phyloP scores from a whole-genome alignment of 2,329 filamentous ascomycete genomes.

The Colletotrichum theobromicola region DNA sequence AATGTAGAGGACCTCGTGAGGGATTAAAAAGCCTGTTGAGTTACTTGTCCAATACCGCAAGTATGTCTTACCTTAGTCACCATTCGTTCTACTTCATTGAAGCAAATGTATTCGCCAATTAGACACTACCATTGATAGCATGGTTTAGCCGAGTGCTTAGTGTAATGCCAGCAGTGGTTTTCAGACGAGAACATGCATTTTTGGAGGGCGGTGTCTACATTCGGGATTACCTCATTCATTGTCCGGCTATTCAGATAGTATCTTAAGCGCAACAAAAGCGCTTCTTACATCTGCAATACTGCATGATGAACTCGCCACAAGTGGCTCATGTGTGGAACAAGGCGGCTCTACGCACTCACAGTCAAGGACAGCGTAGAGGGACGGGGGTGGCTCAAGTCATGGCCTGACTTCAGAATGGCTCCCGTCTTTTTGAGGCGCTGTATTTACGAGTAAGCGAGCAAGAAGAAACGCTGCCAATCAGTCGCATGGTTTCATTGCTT shows the following conservation, averaged over 20 bases:
- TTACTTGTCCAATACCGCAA: neutral
- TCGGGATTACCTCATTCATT: neutral
- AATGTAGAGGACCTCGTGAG: neutral
- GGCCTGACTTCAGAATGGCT: neutral
- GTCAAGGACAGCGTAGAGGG: neutral
- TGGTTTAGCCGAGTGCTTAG: neutral
- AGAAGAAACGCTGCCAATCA: neutral
- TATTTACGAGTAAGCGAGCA: neutral
- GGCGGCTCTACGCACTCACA: neutral
- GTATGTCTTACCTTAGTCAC: neutral
- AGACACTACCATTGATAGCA: neutral
- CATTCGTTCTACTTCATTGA: neutral
- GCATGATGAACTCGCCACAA: neutral
- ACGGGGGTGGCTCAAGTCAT: neutral
- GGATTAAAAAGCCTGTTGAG: neutral
- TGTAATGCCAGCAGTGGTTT: neutral
- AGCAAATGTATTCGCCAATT: neutral
- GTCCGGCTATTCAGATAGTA: neutral
- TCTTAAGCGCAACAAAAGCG: neutral
- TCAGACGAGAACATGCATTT: neutral
- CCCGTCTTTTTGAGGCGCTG: neutral
- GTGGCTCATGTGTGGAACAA: neutral
- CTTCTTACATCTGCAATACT: neutral
- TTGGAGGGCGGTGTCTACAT: neutral
- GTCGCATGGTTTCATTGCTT: neutral